phyloP scores from a whole-genome alignment of 345 rosid genomes.

The Excoecaria agallocha region DNA sequence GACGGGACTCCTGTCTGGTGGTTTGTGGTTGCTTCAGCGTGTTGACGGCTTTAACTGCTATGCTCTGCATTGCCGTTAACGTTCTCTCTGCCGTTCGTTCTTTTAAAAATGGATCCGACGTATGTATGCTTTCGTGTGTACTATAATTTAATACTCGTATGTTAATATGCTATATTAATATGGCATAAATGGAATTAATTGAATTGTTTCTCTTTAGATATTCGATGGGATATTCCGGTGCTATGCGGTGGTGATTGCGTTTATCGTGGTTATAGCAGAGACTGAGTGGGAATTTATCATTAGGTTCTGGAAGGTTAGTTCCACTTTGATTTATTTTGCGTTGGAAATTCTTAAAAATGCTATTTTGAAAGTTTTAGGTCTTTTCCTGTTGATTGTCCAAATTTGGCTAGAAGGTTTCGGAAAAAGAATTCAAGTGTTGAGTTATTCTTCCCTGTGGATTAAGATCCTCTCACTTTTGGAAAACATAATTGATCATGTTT shows the following conservation, averaged over 20 bases:
- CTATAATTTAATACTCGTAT: too few relatives aligned
- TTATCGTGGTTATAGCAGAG: slow-evolving; percentile 71
- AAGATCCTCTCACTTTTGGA: too few relatives aligned
- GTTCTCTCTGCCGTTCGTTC: slow-evolving; percentile 80
- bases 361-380: too few relatives aligned
- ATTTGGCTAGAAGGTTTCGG: too few relatives aligned
- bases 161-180: too few relatives aligned
- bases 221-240: slow-evolving; percentile 94
- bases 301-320: slow-evolving; percentile 64
- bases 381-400: too few relatives aligned
- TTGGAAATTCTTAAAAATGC: neutral
- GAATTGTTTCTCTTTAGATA: slow-evolving; percentile 36
- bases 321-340: neutral
- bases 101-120: slow-evolving; percentile 74
- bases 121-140: slow-evolving; percentile 39
- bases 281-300: slow-evolving; percentile 82
- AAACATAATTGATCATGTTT: too few relatives aligned
- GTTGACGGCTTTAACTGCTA: slow-evolving; percentile 58
- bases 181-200: too few relatives aligned
- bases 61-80: slow-evolving; percentile 79
- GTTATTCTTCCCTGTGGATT: too few relatives aligned
- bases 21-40: slow-evolving; percentile 77
- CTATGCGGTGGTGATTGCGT: slow-evolving; percentile 72
- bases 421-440: too few relatives aligned
- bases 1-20: slow-evolving; percentile 64